Evolutionary conservation across 2,329 filamentous ascomycete genomes (phyloP).

Genomic region (Cadophora sp.): DNA sequence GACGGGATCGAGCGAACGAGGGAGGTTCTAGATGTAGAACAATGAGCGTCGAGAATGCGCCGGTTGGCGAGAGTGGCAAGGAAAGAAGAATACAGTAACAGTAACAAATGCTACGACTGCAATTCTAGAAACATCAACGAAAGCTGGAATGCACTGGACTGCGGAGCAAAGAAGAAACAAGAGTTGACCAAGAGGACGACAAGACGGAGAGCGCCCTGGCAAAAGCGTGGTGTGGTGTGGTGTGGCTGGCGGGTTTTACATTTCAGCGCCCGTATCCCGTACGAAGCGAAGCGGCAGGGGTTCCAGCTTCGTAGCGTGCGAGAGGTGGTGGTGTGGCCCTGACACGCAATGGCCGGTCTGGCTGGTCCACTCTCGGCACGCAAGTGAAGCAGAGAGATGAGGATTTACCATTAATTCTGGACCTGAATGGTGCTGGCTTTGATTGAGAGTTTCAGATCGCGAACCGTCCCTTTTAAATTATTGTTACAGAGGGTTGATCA

Average conservation of each 20-base stretch:
- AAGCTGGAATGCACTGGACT: neutral
- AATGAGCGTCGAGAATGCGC: constrained; percentile 31
- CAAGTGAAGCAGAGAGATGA: constrained; percentile 21
- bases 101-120: constrained; percentile 9
- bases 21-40: constrained; percentile 16
- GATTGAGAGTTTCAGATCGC: neutral
- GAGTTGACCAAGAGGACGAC: constrained; percentile 13
- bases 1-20: neutral
- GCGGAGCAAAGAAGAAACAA: constrained; percentile 18
- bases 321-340: neutral
- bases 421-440: neutral
- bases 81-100: constrained; percentile 25
- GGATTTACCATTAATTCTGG: constrained; percentile 25
- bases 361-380: neutral
- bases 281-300: neutral
- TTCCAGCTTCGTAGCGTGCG: neutral
- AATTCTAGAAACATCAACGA: constrained; percentile 10
- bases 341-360: neutral
- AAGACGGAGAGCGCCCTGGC: constrained; percentile 5
- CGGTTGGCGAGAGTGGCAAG: constrained; percentile 27
- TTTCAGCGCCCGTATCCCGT: neutral
- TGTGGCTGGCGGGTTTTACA: neutral
- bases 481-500: too few relatives aligned
- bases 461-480: neutral
- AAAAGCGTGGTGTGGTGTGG: too few relatives aligned